Conservation (phyloP, 1,139 yeast species). For the Suhomyces chickasaworum region DNA sequence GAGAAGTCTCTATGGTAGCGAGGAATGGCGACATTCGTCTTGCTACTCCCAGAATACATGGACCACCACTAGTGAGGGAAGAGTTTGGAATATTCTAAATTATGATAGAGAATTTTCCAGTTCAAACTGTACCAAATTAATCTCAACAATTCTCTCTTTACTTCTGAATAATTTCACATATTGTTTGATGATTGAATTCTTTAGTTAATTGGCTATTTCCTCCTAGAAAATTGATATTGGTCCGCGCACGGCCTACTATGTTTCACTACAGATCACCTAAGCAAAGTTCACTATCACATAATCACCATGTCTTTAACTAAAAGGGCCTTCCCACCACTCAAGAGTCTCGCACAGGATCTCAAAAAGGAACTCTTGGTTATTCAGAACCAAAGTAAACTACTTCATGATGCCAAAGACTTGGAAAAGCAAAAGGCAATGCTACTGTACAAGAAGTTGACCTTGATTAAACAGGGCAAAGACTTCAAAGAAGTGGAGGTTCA, state of each 20-base stretch:
- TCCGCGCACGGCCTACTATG: neutral
- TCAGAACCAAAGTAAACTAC: conserved; percentile 43
- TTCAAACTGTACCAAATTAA: too few species aligned
- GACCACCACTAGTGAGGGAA: too few species aligned
- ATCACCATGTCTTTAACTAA: conserved; percentile 15
- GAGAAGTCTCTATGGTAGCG: too few species aligned
- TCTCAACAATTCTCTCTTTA: too few species aligned
- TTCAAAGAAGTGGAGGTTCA: conserved; percentile 35
- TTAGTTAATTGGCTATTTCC: too few species aligned
- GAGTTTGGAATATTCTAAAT: too few species aligned
- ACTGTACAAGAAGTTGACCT: conserved; percentile 56
- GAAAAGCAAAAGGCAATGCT: conserved; percentile 55
- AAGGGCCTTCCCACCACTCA: conserved; percentile 16
- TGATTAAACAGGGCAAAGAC: conserved; percentile 44
- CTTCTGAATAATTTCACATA: too few species aligned
- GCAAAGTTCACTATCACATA: neutral
- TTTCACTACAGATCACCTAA: neutral
- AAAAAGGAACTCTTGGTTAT: conserved; percentile 50
- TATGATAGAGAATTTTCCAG: too few species aligned
- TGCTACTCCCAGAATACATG: too few species aligned
- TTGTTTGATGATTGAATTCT: too few species aligned
- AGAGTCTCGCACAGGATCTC: conserved; percentile 25
- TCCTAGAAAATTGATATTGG: neutral
- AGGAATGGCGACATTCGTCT: too few species aligned
- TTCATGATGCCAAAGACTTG: conserved; percentile 46